Evolutionary conservation across 192 early-diverging fungal species (phyloP), one percentile per base, ranked within the genome.

Genomic region (Backusella morwellensis): DNA sequence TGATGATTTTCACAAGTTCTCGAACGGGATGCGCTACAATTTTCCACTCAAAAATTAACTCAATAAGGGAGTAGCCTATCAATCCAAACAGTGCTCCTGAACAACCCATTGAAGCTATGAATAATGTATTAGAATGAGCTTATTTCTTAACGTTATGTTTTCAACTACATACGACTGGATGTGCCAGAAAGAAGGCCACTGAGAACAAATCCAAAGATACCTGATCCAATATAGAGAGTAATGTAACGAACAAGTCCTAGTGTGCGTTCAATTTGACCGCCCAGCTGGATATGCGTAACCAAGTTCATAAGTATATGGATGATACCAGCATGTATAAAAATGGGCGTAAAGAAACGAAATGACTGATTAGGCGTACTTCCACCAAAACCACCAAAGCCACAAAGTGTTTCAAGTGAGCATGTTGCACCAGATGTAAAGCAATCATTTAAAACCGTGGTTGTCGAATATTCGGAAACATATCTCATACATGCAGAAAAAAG

Each of bases 321-420:
- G 3, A 95, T 73, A 35, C 95, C 95, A 40, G 86, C 94, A 80
- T 97, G 95, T 59, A 97, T 82, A 59, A 94, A 94, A n/a, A 97
- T 91, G 8, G 95, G 90, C 19, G 86, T 79, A 38, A 97, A 84
- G 76, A 97, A 95, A 4, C 95, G 86, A 80, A 84, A 95, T 86
- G 91, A 92, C 75, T 96, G 95, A 80, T 95, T 82, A 6, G 94
- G 92, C 8, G 59, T 32, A 3, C 19, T 36, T 12, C 81, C 85
- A 0, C 83, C 77, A 42, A 91, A 84, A 8, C 89, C 83, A 59
- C 84, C 85, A 73, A 95, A 80, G 35, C 90, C 86, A 84, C 95
- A 90, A 41, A 91, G 47, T 73, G 90, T 76, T 47, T 86, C 75
- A 70, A 94, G 75, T 29, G 78, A 84, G 82, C 94, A 95, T 26